A percentile compares a stretch with the other conserved stretches of the same genome.
Evolutionary conservation across 1,284 basidiomycete genomes (phyloP).

Genomic region (Cryptococcus hybrid): DNA sequence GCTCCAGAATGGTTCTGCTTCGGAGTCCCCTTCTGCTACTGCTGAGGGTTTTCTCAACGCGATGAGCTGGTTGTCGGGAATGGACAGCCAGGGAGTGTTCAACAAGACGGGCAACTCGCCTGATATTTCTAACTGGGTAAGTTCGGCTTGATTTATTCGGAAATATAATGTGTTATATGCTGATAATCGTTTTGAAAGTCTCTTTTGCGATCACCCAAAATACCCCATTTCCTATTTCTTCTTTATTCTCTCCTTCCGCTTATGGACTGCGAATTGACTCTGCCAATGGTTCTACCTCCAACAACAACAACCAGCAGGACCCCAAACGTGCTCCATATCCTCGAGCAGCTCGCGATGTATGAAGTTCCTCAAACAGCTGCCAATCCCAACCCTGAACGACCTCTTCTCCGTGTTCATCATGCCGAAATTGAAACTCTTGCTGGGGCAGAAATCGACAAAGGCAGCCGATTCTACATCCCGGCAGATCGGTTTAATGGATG

Average conservation of each 20-base stretch:
- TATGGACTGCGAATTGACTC: slow-evolving; percentile 2
- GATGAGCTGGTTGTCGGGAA: slow-evolving; percentile 42
- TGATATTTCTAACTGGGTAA: neutral
- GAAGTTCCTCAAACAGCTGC: slow-evolving; percentile 39
- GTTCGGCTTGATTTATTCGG: neutral
- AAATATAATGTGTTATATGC: too few relatives aligned
- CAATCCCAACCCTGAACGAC: slow-evolving; percentile 47
- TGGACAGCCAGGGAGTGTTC: slow-evolving; percentile 17
- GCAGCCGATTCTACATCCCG: slow-evolving; percentile 42
- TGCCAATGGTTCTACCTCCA: slow-evolving; percentile 1
- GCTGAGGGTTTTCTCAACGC: slow-evolving; percentile 32
- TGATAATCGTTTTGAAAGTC: too few relatives aligned
- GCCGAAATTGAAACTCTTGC: slow-evolving; percentile 9
- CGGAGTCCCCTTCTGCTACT: neutral
- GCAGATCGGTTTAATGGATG: slow-evolving; percentile 50
- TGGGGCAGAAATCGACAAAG: slow-evolving; percentile 21
- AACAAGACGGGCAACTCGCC: slow-evolving; percentile 1
- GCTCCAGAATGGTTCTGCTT: neutral
- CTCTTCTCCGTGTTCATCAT: slow-evolving; percentile 38
- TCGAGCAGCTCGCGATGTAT: slow-evolving; percentile 39
- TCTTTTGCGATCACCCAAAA: too few relatives aligned
- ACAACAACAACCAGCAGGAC: slow-evolving; percentile 7
- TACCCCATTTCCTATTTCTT: slow-evolving; percentile 30
- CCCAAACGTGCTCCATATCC: slow-evolving; percentile 25
- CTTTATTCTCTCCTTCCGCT: slow-evolving; percentile 34